Conservation (phyloP, 805 yeast species). For the Yarrowia alimentaria region DNA sequence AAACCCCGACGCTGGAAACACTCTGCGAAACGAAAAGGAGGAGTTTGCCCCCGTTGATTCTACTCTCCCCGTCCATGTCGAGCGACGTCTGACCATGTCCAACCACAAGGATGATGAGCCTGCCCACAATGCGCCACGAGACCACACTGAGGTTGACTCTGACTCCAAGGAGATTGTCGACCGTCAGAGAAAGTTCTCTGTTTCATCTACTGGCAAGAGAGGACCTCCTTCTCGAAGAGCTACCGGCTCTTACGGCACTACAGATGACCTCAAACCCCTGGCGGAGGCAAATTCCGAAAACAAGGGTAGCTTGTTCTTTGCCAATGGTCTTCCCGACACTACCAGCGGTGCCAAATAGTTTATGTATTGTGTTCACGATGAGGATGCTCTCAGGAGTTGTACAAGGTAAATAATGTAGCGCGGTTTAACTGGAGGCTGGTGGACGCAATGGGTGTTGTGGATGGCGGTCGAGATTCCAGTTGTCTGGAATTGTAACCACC, state of each 20-base stretch:
- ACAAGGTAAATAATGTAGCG: no score
- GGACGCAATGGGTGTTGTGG: no score
- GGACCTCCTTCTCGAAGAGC: constrained; percentile 37
- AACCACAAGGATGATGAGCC: constrained; percentile 38
- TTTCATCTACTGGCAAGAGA: constrained; percentile 31
- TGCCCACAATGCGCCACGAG: constrained; percentile 38
- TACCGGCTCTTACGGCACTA: constrained; percentile 40
- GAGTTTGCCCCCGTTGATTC: constrained; percentile 38
- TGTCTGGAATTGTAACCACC: no score
- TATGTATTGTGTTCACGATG: neutral
- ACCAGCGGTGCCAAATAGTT: constrained; percentile 35
- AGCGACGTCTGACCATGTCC: constrained; percentile 40
- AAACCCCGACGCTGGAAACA: constrained; percentile 35
- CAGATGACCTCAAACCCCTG: constrained; percentile 38
- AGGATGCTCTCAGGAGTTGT: no score
- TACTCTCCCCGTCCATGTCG: constrained; percentile 37
- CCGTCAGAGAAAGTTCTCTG: constrained; percentile 36
- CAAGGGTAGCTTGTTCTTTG: constrained; percentile 37
- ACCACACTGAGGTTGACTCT: constrained; percentile 34
- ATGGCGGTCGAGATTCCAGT: no score
- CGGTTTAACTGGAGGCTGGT: no score
- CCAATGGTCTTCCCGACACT: constrained; percentile 39
- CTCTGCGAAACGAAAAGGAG: constrained; percentile 35
- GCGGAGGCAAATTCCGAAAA: constrained; percentile 30
- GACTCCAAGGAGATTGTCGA: constrained; percentile 31